phyloP scores from a whole-genome alignment of 805 yeast genomes.

The Blastobotrys chiropterorum region DNA sequence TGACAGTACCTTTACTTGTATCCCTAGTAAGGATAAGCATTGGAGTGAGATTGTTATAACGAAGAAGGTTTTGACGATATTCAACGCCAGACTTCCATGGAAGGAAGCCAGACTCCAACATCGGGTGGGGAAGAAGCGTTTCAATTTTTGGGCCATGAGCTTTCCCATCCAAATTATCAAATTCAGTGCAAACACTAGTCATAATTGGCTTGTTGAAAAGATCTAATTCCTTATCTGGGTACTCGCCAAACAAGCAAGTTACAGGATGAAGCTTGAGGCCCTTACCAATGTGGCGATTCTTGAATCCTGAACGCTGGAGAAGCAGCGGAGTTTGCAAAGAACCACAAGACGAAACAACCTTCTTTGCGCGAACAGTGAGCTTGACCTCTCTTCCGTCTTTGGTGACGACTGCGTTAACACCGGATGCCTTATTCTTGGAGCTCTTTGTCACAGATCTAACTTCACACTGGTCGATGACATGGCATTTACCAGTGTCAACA shows the following conservation, averaged over 20 bases:
- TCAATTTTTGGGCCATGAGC: conserved; percentile 51
- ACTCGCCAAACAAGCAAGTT: conserved; percentile 37
- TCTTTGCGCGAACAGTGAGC: conserved; percentile 36
- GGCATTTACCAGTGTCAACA: conserved; percentile 36
- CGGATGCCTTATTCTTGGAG: conserved; percentile 39
- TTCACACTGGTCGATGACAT: conserved; percentile 41
- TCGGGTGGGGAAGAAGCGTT: conserved; percentile 42
- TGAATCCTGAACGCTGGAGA: conserved; percentile 44
- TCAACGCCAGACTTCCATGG: conserved; percentile 40
- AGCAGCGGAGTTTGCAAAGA: conserved; percentile 45
- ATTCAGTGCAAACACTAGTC: conserved; percentile 43
- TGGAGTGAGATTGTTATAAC: conserved; percentile 35
- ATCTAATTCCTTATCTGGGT: conserved; percentile 33
- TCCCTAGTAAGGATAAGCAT: conserved; percentile 45
- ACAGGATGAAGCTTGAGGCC: conserved; percentile 50
- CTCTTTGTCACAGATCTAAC: conserved; percentile 36
- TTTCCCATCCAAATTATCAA: conserved; percentile 45
- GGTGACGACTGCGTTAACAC: conserved; percentile 36
- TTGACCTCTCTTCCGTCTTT: conserved; percentile 28
- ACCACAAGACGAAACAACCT: conserved; percentile 43
- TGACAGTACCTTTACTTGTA: conserved; percentile 37
- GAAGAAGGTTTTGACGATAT: conserved; percentile 31
- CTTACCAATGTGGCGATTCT: conserved; percentile 44
- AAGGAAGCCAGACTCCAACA: conserved; percentile 31
- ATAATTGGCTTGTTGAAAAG: conserved; percentile 41